phyloP scores from a whole-genome alignment of 2,329 filamentous ascomycete species.

The Ophiocordyceps camponoti-saundersi region DNA sequence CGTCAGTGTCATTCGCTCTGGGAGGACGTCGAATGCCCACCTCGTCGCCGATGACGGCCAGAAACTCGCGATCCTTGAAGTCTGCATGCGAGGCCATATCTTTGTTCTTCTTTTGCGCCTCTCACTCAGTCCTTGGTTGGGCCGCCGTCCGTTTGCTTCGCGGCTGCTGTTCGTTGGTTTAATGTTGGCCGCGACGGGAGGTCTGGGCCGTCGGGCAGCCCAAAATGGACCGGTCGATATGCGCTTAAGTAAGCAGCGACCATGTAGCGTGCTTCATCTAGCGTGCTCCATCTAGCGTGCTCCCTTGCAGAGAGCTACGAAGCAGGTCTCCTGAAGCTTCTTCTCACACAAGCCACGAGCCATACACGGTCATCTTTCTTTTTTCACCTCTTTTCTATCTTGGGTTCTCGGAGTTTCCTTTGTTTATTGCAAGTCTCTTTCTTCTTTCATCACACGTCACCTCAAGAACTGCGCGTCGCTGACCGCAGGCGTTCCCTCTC shows the following conservation, averaged over 20 bases:
- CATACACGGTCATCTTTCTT: neutral
- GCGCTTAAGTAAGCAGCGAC: neutral
- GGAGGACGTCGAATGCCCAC: constrained; percentile 23
- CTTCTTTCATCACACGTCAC: neutral
- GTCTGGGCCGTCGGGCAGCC: too few species aligned
- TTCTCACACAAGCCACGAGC: neutral
- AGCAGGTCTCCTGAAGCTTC: neutral
- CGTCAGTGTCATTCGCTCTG: constrained; percentile 8
- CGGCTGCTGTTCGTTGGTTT: neutral
- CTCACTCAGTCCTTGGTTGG: neutral
- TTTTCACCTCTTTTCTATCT: neutral
- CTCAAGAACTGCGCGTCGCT: neutral
- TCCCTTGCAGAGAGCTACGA: neutral
- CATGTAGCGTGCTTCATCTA: too few species aligned
- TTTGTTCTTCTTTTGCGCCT: neutral
- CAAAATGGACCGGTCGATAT: too few species aligned
- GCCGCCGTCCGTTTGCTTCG: neutral
- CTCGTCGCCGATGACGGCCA: constrained; percentile 97
- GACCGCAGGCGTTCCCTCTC: neutral
- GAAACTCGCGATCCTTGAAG: constrained; percentile 79
- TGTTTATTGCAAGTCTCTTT: neutral
- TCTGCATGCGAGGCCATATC: constrained; percentile 35
- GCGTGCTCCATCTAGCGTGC: neutral
- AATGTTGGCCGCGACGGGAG: too few species aligned
- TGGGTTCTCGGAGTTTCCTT: neutral